Conservation (phyloP, 257 asterid genomes). For the Marsdenia floribunda region DNA sequence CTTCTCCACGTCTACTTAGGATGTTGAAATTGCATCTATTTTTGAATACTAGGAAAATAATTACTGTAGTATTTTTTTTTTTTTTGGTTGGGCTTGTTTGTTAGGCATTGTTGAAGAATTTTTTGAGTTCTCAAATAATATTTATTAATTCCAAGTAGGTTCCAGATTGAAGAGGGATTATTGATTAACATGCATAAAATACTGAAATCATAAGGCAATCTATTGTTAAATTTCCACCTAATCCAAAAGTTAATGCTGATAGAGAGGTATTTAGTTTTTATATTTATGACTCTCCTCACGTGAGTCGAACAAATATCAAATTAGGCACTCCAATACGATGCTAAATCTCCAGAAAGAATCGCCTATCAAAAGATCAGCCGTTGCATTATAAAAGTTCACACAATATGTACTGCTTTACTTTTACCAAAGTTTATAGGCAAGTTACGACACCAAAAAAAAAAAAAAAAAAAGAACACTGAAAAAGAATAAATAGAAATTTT, state of each 20-base stretch:
- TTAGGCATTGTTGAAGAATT: neutral
- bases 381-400: neutral
- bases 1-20: neutral
- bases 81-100: neutral
- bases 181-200: neutral
- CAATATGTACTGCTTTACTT: neutral
- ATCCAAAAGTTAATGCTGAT: too few relatives aligned
- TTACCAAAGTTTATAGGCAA: neutral
- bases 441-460: neutral
- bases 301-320: too few relatives aligned
- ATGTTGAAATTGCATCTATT: neutral
- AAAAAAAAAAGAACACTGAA: neutral
- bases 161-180: neutral
- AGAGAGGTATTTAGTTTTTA: too few relatives aligned
- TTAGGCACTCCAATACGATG: too few relatives aligned
- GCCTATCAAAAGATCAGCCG: neutral
- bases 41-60: neutral
- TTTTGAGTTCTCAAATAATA: neutral
- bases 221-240: too few relatives aligned
- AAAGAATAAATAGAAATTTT: neutral
- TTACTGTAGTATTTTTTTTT: neutral
- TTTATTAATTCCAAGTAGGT: neutral
- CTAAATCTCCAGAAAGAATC: too few relatives aligned
- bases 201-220: neutral
- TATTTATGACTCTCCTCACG: too few relatives aligned